Base-by-base conservation (phyloP, 371 early-diverging fungal genomes). In the Dinochytrium kinnereticum region DNA sequence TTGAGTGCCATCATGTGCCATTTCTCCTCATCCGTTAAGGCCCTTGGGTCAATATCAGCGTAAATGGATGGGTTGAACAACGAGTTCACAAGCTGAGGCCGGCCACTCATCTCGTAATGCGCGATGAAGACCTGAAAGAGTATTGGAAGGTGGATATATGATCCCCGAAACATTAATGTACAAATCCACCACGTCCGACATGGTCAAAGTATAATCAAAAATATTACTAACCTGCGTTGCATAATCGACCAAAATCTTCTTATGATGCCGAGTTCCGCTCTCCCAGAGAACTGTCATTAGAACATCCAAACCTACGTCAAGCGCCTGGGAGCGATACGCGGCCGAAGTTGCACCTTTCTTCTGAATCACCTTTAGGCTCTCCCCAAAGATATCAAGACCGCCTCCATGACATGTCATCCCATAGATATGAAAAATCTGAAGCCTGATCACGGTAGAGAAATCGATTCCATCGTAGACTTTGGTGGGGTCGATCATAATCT, bases 401-500 rank as follows among this genome's bases (percentile, higher is more conserved):
- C 34, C 61, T 13, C 61, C 61, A 33, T 61, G 61, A 2, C 30
- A 10, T 3, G 61, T 61, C 61, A 61, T 61, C 34, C 36, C 7
- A 34, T 33, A 61, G 10, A 61, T 34, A 26, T 17, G 24, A 61
- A 33, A 61, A 15, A 61, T 61, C 61, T 61, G 61, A 31, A 61
- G 7, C 34, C 13, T 61, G 30, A 34, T 30, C 7, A 61, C 36
- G 7, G 30, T 55, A 26, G 10, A 10, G 57, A 30, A 26, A 5
- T 10, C 10, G 10, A 55, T 55, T 10, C 57, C 30, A 10, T 19
- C 24, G 26, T 19, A 19, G 24, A 17, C 26, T 55, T 55, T 19
- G 24, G 10, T 55, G 7, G 57, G 57, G 30, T 55, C 26, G 7
- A 15, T 10, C 57, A 55, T 7, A 10, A 55, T 26, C 26, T 30